Evolutionary conservation across 495 filamentous ascomycete genomes (phyloP), one percentile per base, ranked within the genome.

Genomic region (Neurospora tetraspora): DNA sequence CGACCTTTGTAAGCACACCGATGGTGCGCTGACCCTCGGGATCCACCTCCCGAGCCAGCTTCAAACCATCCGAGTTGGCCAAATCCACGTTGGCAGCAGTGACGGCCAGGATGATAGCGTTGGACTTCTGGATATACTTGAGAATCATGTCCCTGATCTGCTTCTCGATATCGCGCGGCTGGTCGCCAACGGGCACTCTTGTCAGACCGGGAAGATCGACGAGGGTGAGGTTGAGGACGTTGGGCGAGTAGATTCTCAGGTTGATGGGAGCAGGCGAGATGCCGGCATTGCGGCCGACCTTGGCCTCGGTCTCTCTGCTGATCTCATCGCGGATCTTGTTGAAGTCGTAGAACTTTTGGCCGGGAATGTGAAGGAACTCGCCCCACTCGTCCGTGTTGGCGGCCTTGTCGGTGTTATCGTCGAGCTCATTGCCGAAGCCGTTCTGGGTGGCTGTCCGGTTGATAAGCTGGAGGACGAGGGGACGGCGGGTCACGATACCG

Each of bases 291-390:
- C 91, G 89, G 70, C 96, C 96, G 71, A 96, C 96, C 87, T 99
- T 99, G 72, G 89, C 88, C 75, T 98, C 96, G 69, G 96, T 99
- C 85, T 99, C 96, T 78, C 93, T 89, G 72, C 94, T 92, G 77
- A 99, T 98, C 85, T 99, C 96, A 47, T 99, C 96, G 73, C 96
- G 90, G 77, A 99, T 97, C 87, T 98, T 97, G 87, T 97, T 96
- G 86, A 99, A 99, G 83, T 99, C 96, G 85, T 89, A 89, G 87
- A 97, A 98, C 84, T 98, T 98, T 85, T 99, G 92, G 76, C 96
- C 96, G 42, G 96, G 96, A 72, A 99, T 93, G 81, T 99, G 96
- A 70, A 98, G 87, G 83, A 99, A 99, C 86, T 99, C 96, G 83
- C 96, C 96, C 91, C 97, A 98, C 82, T 99, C 96, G 79, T 98